A percentile compares a stretch with the other conserved stretches of the same genome.
Evolutionary conservation across 2,329 filamentous ascomycete species (phyloP).

Genomic region (Chlorencoelia australis): DNA sequence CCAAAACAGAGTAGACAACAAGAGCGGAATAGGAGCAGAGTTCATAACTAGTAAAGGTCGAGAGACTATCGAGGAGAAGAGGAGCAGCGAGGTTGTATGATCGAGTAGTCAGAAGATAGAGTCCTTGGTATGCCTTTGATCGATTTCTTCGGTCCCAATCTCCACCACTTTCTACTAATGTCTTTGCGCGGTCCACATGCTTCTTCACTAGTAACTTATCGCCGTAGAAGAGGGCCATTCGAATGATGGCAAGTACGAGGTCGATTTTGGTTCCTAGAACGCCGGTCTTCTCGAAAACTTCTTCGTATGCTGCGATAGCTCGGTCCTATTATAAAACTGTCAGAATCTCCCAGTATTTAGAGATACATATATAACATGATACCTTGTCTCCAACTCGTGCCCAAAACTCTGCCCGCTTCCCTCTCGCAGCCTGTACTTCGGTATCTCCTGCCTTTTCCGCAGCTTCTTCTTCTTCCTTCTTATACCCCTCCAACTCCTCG

Average conservation of each 20-base stretch:
- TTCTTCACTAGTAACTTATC: conserved; percentile 90
- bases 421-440: conserved; percentile 83
- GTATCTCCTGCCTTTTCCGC: conserved; percentile 94
- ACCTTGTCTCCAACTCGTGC: conserved; percentile 95
- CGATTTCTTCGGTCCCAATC: conserved; percentile 98
- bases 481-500: conserved; percentile 62
- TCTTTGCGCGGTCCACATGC: conserved; percentile 79
- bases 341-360: no score
- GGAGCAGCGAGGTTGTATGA: conserved; percentile 85
- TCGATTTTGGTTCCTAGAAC: conserved; percentile 97
- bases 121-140: conserved; percentile 94
- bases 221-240: conserved; percentile 90
- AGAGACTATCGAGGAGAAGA: conserved; percentile 89
- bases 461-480: conserved; percentile 88
- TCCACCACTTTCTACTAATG: conserved; percentile 85
- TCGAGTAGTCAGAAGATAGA: conserved; percentile 85
- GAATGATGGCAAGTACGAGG: conserved; percentile 90
- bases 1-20: conserved; percentile 90
- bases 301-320: conserved; percentile 85
- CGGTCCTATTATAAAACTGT: conserved; percentile 56
- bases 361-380: no score
- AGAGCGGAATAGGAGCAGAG: conserved; percentile 93
- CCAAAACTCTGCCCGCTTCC: conserved; percentile 94
- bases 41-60: conserved; percentile 97
- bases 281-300: conserved; percentile 92